Conservation (phyloP, 1,284 basidiomycete genomes). For the Malassezia equina region DNA sequence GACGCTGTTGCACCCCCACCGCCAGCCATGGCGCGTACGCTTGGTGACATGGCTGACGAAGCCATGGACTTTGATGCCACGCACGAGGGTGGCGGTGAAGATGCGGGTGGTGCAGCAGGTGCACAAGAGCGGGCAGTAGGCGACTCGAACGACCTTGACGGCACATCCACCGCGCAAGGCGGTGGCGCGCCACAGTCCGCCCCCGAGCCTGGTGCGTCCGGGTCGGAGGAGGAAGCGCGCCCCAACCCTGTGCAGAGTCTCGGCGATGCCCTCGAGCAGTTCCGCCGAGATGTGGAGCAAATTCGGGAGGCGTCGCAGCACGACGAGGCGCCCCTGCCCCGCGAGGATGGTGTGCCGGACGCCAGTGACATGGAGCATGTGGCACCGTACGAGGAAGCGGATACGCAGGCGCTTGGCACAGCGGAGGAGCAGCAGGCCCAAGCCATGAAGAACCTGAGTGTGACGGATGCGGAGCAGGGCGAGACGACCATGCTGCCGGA, state of each 20-base stretch:
- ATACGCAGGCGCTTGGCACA: slow-evolving; percentile 81
- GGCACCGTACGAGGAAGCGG: slow-evolving; percentile 59
- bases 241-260: slow-evolving; percentile 66
- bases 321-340: slow-evolving; percentile 45
- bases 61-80: slow-evolving; percentile 7
- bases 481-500: slow-evolving; percentile 3
- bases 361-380: slow-evolving; percentile 64
- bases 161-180: slow-evolving; percentile 18
- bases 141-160: slow-evolving; percentile 4
- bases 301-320: slow-evolving; percentile 58
- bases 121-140: slow-evolving; percentile 11
- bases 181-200: slow-evolving; percentile 33
- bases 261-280: slow-evolving; percentile 75
- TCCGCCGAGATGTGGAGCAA: slow-evolving; percentile 71
- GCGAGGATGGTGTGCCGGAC: slow-evolving; percentile 48
- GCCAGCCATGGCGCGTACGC: not conserved
- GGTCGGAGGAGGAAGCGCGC: slow-evolving; percentile 5
- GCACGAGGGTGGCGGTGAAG: slow-evolving; percentile 10
- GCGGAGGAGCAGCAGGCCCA: slow-evolving; percentile 59
- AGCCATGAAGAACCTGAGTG: slow-evolving; percentile 54
- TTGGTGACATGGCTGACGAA: slow-evolving; percentile 23
- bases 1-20: not conserved
- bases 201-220: slow-evolving; percentile 24
- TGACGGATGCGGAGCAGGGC: slow-evolving; percentile 34
- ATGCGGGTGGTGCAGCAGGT: slow-evolving; percentile 14